Conservation (phyloP, 108 stramenopile species). For the Pseudonitzschia multistriata region DNA sequence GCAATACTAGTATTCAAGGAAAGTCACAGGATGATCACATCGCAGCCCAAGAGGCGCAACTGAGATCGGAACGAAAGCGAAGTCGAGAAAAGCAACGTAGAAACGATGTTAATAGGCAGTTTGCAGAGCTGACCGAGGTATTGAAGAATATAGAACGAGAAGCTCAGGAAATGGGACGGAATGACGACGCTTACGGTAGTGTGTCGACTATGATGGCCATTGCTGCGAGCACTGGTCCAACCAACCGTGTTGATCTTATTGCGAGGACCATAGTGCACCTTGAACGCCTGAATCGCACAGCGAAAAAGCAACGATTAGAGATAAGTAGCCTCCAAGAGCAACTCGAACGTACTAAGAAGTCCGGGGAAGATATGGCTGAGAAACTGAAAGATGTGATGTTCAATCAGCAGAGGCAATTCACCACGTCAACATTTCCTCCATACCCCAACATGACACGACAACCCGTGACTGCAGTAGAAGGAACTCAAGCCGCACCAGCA, state of each 20-base stretch:
- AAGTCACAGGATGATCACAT: not conserved
- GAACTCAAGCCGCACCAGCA: not conserved
- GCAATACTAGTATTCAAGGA: not conserved
- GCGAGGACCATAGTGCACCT: slow-evolving; percentile 62
- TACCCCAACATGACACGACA: not conserved
- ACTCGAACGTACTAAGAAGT: slow-evolving; percentile 51
- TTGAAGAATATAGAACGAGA: slow-evolving; percentile 55
- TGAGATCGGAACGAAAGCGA: slow-evolving; percentile 78
- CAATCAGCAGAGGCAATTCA: slow-evolving; percentile 22
- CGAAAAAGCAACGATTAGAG: slow-evolving; percentile 43
- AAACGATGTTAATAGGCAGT: slow-evolving; percentile 74
- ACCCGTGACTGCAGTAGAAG: not conserved
- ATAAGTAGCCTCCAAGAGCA: slow-evolving; percentile 53
- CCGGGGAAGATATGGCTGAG: slow-evolving; percentile 49
- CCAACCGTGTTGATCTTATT: slow-evolving; percentile 83
- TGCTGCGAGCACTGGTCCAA: slow-evolving; percentile 8
- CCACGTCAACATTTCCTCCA: not conserved
- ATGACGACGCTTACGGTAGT: slow-evolving; percentile 7
- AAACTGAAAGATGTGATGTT: slow-evolving; percentile 43
- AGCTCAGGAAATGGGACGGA: slow-evolving; percentile 11
- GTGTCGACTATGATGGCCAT: slow-evolving; percentile 6
- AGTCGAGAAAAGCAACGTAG: slow-evolving; percentile 79
- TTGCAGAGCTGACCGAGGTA: slow-evolving; percentile 60
- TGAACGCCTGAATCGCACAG: slow-evolving; percentile 43
- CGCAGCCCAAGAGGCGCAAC: slow-evolving; percentile 19